Conservation (phyloP, 1,284 basidiomycete genomes). For the Phylloporus gajari region DNA sequence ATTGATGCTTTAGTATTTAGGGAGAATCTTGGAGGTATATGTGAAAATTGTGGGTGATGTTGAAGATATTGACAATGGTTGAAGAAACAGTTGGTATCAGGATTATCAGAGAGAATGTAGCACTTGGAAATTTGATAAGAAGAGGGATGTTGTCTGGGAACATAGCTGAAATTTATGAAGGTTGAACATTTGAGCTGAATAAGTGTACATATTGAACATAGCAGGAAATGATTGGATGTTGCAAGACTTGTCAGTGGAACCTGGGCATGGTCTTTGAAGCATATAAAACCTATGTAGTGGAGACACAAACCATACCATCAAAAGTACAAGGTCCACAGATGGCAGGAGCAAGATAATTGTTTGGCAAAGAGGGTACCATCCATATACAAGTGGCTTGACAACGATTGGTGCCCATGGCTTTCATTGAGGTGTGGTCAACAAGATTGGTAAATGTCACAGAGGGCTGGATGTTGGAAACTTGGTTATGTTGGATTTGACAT, state of each 20-base stretch:
- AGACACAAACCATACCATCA: neutral
- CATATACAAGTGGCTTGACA: neutral
- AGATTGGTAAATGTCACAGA: too few relatives aligned
- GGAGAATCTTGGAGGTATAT: slow-evolving; percentile 9
- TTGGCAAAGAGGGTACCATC: neutral
- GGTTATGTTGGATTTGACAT: neutral
- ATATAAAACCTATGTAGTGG: neutral
- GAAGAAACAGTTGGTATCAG: neutral
- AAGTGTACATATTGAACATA: neutral
- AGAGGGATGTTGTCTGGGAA: slow-evolving; percentile 10
- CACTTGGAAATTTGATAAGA: neutral
- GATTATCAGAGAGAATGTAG: neutral
- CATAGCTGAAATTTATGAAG: neutral
- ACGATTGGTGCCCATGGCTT: neutral
- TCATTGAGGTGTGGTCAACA: neutral
- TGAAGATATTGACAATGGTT: slow-evolving; percentile 2
- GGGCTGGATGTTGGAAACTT: neutral
- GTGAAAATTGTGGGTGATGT: slow-evolving; percentile 1
- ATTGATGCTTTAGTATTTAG: slow-evolving; percentile 5
- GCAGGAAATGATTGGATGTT: neutral
- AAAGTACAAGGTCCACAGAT: neutral
- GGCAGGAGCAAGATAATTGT: neutral
- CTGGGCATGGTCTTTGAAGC: neutral
- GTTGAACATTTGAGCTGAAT: neutral
- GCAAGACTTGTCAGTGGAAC: neutral